phyloP scores from a whole-genome alignment of 2,329 filamentous ascomycete species.

The Aureobasidium sp. region DNA sequence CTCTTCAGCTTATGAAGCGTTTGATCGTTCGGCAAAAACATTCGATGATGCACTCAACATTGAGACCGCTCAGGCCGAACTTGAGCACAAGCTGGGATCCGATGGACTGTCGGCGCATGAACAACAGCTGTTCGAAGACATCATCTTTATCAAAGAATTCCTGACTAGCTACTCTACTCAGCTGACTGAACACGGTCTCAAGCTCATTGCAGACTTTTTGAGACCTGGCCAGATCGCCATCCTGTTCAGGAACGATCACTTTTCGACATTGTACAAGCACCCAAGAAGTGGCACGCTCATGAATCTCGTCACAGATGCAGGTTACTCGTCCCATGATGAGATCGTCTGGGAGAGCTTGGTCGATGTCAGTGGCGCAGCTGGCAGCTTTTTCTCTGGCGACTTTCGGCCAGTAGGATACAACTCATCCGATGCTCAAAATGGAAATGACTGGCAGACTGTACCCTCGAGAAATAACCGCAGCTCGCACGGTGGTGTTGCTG shows the following conservation, averaged over 20 bases:
- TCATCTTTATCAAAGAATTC: constrained; percentile 76
- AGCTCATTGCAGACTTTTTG: constrained; percentile 63
- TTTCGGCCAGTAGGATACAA: constrained; percentile 73
- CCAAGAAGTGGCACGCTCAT: constrained; percentile 68
- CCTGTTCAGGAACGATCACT: constrained; percentile 94
- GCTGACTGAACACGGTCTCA: constrained; percentile 72
- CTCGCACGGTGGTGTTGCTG: constrained; percentile 2
- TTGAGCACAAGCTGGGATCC: constrained; percentile 68
- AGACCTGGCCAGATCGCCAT: constrained; percentile 77
- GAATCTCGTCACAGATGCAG: constrained; percentile 85
- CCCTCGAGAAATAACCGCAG: constrained; percentile 29
- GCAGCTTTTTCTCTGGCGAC: constrained; percentile 83
- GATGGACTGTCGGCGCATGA: constrained; percentile 64
- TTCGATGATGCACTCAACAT: constrained; percentile 91
- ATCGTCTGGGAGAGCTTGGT: constrained; percentile 93
- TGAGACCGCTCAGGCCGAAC: constrained; percentile 79
- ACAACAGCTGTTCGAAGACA: constrained; percentile 73
- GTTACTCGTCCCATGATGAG: constrained; percentile 80
- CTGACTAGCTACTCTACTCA: constrained; percentile 77
- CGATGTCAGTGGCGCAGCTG: constrained; percentile 75
- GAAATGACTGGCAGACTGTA: constrained; percentile 51
- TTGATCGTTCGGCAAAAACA: constrained; percentile 68
- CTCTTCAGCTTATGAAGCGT: constrained; percentile 61
- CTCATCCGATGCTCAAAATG: constrained; percentile 24
- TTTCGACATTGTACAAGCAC: constrained; percentile 87